Conservation (phyloP, 108 stramenopile genomes). For the Schizochytrium sp. region DNA sequence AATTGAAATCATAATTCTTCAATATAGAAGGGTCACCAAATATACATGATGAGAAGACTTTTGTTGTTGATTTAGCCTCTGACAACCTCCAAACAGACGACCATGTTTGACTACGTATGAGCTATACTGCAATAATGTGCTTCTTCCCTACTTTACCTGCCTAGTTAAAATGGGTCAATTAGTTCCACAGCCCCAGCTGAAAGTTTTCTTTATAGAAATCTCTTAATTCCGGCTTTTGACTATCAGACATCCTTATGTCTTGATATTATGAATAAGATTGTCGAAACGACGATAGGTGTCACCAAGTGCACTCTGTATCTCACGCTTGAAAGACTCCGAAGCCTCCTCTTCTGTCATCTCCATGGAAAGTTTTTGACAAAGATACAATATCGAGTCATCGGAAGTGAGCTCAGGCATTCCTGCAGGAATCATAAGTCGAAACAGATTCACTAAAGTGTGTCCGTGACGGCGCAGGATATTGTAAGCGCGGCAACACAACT, state of each 20-base stretch:
- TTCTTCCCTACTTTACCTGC: too few relatives aligned
- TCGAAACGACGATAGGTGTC: slow-evolving; percentile 60
- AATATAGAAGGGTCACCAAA: too few relatives aligned
- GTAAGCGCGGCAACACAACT: slow-evolving; percentile 64
- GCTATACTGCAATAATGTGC: too few relatives aligned
- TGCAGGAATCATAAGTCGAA: slow-evolving; percentile 65
- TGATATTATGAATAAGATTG: slow-evolving; percentile 60
- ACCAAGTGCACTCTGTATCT: slow-evolving; percentile 60
- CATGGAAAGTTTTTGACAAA: slow-evolving; percentile 63
- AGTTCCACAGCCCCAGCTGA: too few relatives aligned
- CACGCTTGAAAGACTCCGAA: slow-evolving; percentile 50
- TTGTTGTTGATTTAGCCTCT: too few relatives aligned
- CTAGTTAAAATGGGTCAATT: too few relatives aligned
- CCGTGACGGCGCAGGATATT: slow-evolving; percentile 66
- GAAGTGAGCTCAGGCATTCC: slow-evolving; percentile 68
- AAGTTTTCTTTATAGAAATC: too few relatives aligned
- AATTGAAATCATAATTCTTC: too few relatives aligned
- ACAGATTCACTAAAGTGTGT: slow-evolving; percentile 65
- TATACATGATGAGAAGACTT: too few relatives aligned
- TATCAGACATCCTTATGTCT: neutral
- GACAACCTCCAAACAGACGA: too few relatives aligned
- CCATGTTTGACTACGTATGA: too few relatives aligned
- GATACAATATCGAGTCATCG: slow-evolving; percentile 64
- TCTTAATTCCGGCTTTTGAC: too few relatives aligned
- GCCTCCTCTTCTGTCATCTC: slow-evolving; percentile 65